Base-by-base conservation (phyloP, 805 yeast species). In the Candida boidinii region DNA sequence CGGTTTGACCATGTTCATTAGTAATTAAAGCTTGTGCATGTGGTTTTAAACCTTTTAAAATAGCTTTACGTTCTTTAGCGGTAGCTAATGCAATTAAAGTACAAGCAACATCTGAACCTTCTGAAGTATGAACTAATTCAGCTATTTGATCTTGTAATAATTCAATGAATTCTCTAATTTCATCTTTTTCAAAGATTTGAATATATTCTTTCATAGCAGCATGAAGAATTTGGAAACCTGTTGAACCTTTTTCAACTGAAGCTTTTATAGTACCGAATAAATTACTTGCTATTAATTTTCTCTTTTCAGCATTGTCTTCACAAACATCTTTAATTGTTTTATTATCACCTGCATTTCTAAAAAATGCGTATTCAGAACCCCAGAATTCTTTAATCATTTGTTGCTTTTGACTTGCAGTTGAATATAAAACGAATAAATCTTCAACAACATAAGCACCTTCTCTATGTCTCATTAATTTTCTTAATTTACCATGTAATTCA, bases 381-480 rank as follows among this genome's bases (percentile, higher is more conserved):
- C 94, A 90, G 54, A 90, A 90, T 62, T 90, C 98, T 59, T 92
- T 76, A 44, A 90, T 76, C 82, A 90, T 88, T 60, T 85, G 95
- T 35, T 75, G 73, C 57, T 75, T 83, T 60, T 90, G 97, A 41
- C 79, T 84, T 20, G 80, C 71, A 17, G 86, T 75, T 9, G 96
- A 76, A 57, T 88, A 90, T 36, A 87, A 72, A 17, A 85, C 84
- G 53, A 68, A 90, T 49, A 85, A 67, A 66, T 90, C 98, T 60
- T 90, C 97, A 43, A 88, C 87, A 25, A 90, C 97, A 50, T 90
- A 87, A 11, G 97, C 97, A 60, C 96, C 98, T 68, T 90, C 97
- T 63, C 83, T 80, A 62, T 90, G 96, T 66, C 94, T 78, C 92
- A 90, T 86, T 37, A 90, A 66, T 60, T 86, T 90, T 56, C 96